These are phyloP conservation scores for Collybiopsis luxurians DNA, from an alignment of 768 basidiomycete species.

Conservation along the genomic window DNA sequence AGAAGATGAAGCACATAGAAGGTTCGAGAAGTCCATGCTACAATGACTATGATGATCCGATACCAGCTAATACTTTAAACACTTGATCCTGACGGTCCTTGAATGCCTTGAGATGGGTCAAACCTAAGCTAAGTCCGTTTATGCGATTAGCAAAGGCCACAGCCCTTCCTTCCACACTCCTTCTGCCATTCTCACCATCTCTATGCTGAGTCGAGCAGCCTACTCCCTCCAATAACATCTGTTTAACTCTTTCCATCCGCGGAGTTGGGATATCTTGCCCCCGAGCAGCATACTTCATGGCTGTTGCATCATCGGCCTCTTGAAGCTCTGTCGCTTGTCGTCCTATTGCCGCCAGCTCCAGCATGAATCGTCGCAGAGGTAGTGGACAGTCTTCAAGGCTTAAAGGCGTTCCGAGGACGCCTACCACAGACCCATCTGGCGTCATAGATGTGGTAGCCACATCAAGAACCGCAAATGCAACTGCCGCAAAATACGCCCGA, in stretches of 20 bases:
- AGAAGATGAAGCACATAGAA: not conserved
- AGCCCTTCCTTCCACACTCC: conserved; percentile 61
- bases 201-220: conserved; percentile 33
- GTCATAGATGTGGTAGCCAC: conserved; percentile 54
- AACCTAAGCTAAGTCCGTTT: conserved; percentile 66
- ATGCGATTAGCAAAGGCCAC: conserved; percentile 76
- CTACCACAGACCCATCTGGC: conserved; percentile 47
- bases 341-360: conserved; percentile 57
- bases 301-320: conserved; percentile 50
- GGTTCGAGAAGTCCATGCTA: no score
- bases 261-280: conserved; percentile 36
- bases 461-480: conserved; percentile 68
- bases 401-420: conserved; percentile 56
- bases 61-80: conserved; percentile 61
- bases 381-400: conserved; percentile 60
- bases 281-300: conserved; percentile 40
- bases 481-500: conserved; percentile 77
- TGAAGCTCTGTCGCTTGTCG: conserved; percentile 44
- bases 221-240: conserved; percentile 58
- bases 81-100: conserved; percentile 67
- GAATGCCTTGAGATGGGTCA: conserved; percentile 72
- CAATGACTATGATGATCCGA: conserved; percentile 30
- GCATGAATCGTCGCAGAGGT: conserved; percentile 67
- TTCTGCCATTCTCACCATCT: conserved; percentile 28
- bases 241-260: conserved; percentile 55